A percentile compares a stretch with the other conserved stretches of the same genome.
phyloP scores from a whole-genome alignment of 129 eudicot genomes.

The Mikania micrantha region DNA sequence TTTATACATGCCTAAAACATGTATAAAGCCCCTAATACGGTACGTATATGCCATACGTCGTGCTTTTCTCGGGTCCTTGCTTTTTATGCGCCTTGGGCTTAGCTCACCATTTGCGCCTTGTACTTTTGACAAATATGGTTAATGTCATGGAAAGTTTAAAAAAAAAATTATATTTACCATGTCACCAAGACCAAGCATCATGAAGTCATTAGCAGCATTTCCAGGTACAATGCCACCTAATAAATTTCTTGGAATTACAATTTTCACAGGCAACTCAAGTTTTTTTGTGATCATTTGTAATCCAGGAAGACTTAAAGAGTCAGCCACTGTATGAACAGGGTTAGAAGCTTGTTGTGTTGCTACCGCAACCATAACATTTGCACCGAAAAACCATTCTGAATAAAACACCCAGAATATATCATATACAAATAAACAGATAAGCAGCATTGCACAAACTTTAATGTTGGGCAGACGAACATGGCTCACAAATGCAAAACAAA shows the following conservation, averaged over 20 bases:
- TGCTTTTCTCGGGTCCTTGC: too few relatives aligned
- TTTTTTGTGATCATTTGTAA: constrained; percentile 74
- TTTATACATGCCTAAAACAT: too few relatives aligned
- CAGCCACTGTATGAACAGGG: constrained; percentile 93
- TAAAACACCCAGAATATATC: constrained; percentile 96
- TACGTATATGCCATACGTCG: too few relatives aligned
- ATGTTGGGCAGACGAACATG: constrained; percentile 97
- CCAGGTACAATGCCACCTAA: constrained; percentile 82
- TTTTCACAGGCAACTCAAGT: constrained; percentile 94
- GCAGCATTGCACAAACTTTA: constrained; percentile 91
- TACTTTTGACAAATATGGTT: too few relatives aligned
- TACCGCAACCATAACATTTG: constrained; percentile 95
- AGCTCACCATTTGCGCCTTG: too few relatives aligned
- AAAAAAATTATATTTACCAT: constrained; percentile 49
- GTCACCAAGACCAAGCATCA: constrained; percentile 99
- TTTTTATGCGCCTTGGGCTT: too few relatives aligned
- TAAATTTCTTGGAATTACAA: constrained; percentile 88
- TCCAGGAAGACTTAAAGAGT: constrained; percentile 92
- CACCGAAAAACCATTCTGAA: constrained; percentile 88
- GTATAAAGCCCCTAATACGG: too few relatives aligned
- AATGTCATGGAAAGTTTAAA: neutral
- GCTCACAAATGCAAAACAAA: constrained; percentile 94
- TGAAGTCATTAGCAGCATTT: constrained; percentile 64
- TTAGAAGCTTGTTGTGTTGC: constrained; percentile 97
- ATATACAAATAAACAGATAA: constrained; percentile 69